Evolutionary conservation across 225 moss, liverwort and hornwort genomes (phyloP).

Genomic region (Pleurozium schreberi): DNA sequence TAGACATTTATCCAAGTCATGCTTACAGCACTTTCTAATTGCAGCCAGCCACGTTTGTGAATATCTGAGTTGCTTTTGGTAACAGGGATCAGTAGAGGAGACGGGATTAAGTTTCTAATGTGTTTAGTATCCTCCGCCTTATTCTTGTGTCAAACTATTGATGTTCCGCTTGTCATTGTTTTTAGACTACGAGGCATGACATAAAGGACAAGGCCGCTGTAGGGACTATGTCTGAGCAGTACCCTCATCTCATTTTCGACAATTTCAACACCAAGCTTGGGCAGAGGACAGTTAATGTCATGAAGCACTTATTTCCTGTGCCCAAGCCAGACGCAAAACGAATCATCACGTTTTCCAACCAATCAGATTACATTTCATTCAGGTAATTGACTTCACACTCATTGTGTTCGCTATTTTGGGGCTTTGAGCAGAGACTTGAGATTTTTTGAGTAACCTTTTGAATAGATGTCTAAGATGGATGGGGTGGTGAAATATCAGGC

Average conservation of each 20-base stretch:
- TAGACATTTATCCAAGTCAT: not conserved
- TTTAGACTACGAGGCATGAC: conserved; percentile 84
- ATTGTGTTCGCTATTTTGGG: not conserved
- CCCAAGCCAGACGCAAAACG: conserved; percentile 78
- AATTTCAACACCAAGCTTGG: conserved; percentile 87
- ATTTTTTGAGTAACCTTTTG: not conserved
- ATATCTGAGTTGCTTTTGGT: not conserved
- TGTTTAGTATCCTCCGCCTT: not conserved
- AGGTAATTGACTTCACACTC: conserved; percentile 29
- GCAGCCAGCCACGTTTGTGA: not conserved
- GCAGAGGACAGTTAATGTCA: conserved; percentile 61
- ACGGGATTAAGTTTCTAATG: not conserved
- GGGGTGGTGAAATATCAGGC: conserved; percentile 39
- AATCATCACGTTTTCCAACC: conserved; percentile 80
- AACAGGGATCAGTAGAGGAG: not conserved
- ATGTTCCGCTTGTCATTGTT: not conserved
- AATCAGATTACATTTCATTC: conserved; percentile 86
- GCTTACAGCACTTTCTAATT: not conserved
- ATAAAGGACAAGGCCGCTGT: conserved; percentile 76
- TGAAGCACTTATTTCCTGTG: conserved; percentile 86
- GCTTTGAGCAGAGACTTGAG: not conserved
- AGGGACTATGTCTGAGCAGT: conserved; percentile 95
- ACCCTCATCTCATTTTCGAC: conserved; percentile 86
- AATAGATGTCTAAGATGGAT: not conserved
- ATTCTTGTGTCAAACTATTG: not conserved